These are phyloP conservation scores for Pseudocercospora ulei DNA, from an alignment of 2,329 filamentous ascomycete genomes.

Conservation along the genomic window DNA sequence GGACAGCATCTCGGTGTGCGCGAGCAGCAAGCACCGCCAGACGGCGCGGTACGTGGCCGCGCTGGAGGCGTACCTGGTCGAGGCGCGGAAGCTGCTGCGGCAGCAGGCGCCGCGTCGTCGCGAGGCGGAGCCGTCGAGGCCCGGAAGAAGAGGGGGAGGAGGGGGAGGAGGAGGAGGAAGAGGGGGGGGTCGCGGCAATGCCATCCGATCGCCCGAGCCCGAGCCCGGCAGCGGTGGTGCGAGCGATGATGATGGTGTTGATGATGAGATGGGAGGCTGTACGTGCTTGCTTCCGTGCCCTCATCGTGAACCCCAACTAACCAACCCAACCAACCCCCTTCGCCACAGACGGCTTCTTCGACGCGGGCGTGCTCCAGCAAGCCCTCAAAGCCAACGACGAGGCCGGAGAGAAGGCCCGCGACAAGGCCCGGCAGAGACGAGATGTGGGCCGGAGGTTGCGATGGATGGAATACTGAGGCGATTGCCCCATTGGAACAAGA, in stretches of 20 bases:
- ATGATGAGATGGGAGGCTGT: constrained; percentile 91
- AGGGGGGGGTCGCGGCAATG: constrained; percentile 45
- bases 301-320: neutral
- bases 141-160: constrained; percentile 33
- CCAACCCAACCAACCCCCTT: no score
- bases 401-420: constrained; percentile 41
- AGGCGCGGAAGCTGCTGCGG: constrained; percentile 74
- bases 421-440: constrained; percentile 53
- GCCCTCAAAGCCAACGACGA: constrained; percentile 63
- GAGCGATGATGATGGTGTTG: constrained; percentile 54
- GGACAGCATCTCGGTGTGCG: constrained; percentile 79
- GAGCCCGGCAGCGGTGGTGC: constrained; percentile 49
- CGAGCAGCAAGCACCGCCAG: constrained; percentile 85
- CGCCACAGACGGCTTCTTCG: constrained; percentile 80
- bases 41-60: constrained; percentile 84
- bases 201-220: constrained; percentile 3
- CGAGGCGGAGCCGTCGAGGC: constrained; percentile 49
- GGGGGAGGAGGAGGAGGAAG: constrained; percentile 62
- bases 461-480: constrained; percentile 54
- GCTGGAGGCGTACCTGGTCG: constrained; percentile 78
- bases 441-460: constrained; percentile 67
- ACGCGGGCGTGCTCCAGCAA: constrained; percentile 86
- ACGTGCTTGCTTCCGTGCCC: constrained; percentile 43
- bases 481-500: no score
- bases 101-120: constrained; percentile 55